Evolutionary conservation across 208 protist species (phyloP).

Genomic region (Naegleria lovaniensis): DNA sequence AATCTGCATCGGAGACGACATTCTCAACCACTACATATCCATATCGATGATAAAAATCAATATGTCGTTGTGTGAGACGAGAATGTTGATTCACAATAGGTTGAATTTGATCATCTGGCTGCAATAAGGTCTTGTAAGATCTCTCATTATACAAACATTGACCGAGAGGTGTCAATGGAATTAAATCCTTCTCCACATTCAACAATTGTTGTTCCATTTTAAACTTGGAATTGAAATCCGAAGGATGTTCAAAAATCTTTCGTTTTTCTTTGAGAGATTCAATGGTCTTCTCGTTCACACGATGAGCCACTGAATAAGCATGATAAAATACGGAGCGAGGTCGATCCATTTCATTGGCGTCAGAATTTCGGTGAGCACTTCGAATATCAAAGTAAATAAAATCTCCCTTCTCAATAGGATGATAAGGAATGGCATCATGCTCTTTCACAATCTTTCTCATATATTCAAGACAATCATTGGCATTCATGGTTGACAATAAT

Average conservation of each 20-base stretch:
- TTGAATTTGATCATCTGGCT: background rate
- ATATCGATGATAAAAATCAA: background rate
- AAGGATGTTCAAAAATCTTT: background rate
- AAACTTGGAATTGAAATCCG: background rate
- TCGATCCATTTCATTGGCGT: background rate
- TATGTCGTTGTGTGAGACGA: background rate
- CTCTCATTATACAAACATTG: background rate
- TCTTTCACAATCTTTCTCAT: background rate
- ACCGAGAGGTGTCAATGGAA: background rate
- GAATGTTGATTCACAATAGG: background rate
- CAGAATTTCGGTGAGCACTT: background rate
- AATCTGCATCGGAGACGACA: background rate
- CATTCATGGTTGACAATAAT: background rate
- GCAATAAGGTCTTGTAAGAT: background rate
- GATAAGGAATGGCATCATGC: background rate
- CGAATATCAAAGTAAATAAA: background rate
- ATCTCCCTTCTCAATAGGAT: background rate
- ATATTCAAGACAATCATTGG: background rate
- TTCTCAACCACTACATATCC: conserved; percentile 1
- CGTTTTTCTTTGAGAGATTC: background rate
- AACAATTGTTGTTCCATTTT: background rate
- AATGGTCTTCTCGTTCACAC: background rate
- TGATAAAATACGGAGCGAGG: background rate
- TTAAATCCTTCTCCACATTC: background rate
- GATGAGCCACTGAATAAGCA: background rate